A percentile compares a stretch with the other conserved stretches of the same genome.
These are phyloP conservation scores for Colletotrichum viniferum DNA, from an alignment of 2,329 filamentous ascomycete species.

Conservation along the genomic window DNA sequence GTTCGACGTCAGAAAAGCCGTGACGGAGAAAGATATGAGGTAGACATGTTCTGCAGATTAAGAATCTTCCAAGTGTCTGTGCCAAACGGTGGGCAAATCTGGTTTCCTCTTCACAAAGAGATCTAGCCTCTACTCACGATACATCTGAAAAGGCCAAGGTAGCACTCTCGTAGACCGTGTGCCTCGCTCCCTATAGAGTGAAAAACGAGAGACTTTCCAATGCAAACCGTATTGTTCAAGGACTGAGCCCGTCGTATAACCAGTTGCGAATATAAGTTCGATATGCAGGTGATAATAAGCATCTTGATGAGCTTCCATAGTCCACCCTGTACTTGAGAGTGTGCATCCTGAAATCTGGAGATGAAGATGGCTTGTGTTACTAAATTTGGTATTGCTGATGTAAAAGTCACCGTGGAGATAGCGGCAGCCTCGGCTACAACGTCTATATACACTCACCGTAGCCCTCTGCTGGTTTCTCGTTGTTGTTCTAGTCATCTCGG, in stretches of 20 bases:
- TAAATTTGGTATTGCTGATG: neutral
- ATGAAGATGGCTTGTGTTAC: neutral
- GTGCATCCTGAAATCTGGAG: neutral
- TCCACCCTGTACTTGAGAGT: neutral
- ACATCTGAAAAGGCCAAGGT: neutral
- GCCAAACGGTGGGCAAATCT: rapidly evolving
- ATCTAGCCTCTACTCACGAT: neutral
- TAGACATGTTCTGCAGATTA: neutral
- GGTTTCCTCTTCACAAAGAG: neutral
- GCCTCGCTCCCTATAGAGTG: no score
- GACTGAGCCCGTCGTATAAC: neutral
- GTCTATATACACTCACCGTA: neutral
- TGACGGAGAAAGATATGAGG: neutral
- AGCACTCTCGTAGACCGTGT: neutral
- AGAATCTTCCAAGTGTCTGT: neutral
- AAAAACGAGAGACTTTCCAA: neutral
- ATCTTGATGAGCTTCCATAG: neutral
- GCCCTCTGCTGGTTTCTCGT: neutral
- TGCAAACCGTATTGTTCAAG: neutral
- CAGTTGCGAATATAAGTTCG: neutral
- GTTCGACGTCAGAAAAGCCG: no score
- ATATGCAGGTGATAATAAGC: neutral
- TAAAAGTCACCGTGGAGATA: neutral
- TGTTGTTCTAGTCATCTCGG: neutral
- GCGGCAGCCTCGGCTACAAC: neutral